A percentile compares a stretch with the other conserved stretches of the same genome.
Conservation (phyloP, 192 early-diverging fungal genomes). For the Backusella australiensis region DNA sequence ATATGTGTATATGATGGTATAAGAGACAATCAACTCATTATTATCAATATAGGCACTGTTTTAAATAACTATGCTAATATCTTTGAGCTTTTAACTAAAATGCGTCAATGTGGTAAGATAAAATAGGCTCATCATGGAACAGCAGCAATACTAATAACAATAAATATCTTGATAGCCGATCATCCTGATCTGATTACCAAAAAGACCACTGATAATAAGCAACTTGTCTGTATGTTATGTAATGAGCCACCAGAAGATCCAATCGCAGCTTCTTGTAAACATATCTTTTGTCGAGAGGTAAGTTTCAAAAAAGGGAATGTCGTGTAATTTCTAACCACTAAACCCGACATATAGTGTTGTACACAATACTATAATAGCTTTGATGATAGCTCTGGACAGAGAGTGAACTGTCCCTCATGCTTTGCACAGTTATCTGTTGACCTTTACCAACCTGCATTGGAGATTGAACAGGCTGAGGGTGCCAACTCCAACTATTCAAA, state of each 20-base stretch:
- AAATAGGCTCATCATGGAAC: background rate
- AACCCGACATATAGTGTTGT: slow-evolving; percentile 16
- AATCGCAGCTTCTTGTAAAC: slow-evolving; percentile 79
- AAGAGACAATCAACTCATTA: too few species aligned
- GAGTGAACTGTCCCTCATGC: slow-evolving; percentile 78
- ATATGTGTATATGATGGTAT: background rate
- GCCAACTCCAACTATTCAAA: slow-evolving; percentile 44
- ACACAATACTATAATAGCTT: slow-evolving; percentile 36
- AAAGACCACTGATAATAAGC: slow-evolving; percentile 53
- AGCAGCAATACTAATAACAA: background rate
- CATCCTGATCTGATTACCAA: slow-evolving; percentile 82
- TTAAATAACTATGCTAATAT: slow-evolving; percentile 94
- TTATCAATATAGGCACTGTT: slow-evolving; percentile 50
- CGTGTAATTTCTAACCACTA: background rate
- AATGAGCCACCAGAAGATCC: slow-evolving; percentile 77
- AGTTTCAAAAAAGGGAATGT: slow-evolving; percentile 17
- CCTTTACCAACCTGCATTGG: slow-evolving; percentile 55
- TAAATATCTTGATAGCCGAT: slow-evolving; percentile 46
- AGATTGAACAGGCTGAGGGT: slow-evolving; percentile 32
- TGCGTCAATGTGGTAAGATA: slow-evolving; percentile 72
- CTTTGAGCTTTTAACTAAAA: slow-evolving; percentile 84
- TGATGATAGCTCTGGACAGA: slow-evolving; percentile 24
- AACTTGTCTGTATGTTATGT: slow-evolving; percentile 84
- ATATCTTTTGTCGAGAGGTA: slow-evolving; percentile 90
- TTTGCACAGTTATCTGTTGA: slow-evolving; percentile 76